Evolutionary conservation across 352 stramenopile genomes (phyloP), one percentile per base, ranked within the genome.

Genomic region (Sclerospora graminicola): DNA sequence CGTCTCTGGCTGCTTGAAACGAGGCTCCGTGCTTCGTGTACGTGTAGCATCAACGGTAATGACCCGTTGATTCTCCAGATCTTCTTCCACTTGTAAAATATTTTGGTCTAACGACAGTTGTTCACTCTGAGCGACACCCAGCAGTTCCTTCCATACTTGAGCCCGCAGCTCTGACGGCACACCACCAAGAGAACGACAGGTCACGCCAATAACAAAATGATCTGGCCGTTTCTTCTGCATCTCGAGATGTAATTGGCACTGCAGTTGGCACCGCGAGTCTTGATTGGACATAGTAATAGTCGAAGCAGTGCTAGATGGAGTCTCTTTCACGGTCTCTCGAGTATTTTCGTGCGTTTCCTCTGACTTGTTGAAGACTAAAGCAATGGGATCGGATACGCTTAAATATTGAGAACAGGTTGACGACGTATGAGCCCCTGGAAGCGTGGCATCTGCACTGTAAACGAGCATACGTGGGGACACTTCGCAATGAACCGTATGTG

Each of bases 21-120:
- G 60, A 45, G 61, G 53, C 30, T 96, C 81, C 18, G 89, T 76
- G 27, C 77, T 67, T 18, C 89, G 67, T 2, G 89, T 97, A 29
- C 89, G 69, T 5, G 67, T 55, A 8, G 86, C 83, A 48, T 97
- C 89, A 0, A 86, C 86, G 1, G 72, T 60, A 47, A 97, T 91
- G 8, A 97, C 89, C 2, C 82, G 65, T 54, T 97, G 87, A 54
- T 97, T 96, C 27, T 66, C 66, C 18, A 96, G 55, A 41, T 96
- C 77, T 54, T 91, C 72, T 34, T 90, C 69, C 5, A 92, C 81
- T 16, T 60, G 36, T 20, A 71, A 20, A 41, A 94, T 93, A 35
- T 62, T 81, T 38, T 87, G 67, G 49, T 87, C 76, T 34, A 91
- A 48, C 21, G 66, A 64, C 31, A 79, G 29, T 1, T 62, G 69